phyloP scores from a whole-genome alignment of 768 basidiomycete genomes.

The Russula foetens region DNA sequence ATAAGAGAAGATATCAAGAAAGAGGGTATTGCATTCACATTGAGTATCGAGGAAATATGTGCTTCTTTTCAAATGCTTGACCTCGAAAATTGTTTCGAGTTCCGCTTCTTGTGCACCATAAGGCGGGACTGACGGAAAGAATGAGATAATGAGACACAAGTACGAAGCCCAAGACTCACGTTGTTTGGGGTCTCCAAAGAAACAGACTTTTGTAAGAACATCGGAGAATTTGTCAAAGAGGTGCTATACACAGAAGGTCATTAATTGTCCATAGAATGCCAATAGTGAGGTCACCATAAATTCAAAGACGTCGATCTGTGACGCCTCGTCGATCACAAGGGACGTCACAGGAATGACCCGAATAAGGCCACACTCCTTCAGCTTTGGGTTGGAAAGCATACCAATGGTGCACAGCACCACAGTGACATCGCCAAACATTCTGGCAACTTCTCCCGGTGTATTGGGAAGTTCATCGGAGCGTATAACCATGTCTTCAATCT shows the following conservation, averaged over 20 bases:
- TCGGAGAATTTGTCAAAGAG: slow-evolving; percentile 35
- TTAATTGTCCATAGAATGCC: not conserved
- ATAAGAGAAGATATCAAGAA: not conserved
- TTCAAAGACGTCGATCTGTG: slow-evolving; percentile 41
- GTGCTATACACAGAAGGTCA: slow-evolving; percentile 27
- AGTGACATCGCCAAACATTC: slow-evolving; percentile 25
- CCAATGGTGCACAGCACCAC: slow-evolving; percentile 42
- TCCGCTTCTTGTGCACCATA: slow-evolving; percentile 36
- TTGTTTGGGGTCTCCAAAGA: slow-evolving; percentile 49
- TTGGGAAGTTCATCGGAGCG: slow-evolving; percentile 33
- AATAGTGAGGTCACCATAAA: slow-evolving; percentile 33
- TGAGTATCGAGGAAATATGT: slow-evolving; percentile 40
- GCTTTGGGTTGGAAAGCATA: slow-evolving; percentile 40
- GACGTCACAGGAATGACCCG: slow-evolving; percentile 33
- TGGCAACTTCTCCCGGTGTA: slow-evolving; percentile 20
- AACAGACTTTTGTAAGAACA: slow-evolving; percentile 37
- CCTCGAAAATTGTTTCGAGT: slow-evolving; percentile 40
- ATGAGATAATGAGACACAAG: not conserved
- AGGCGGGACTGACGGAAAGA: slow-evolving; percentile 37
- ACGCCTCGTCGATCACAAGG: slow-evolving; percentile 53
- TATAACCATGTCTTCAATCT: slow-evolving; percentile 31
- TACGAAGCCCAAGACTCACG: slow-evolving; percentile 26
- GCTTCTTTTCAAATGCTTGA: slow-evolving; percentile 31
- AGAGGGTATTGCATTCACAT: slow-evolving; percentile 26
- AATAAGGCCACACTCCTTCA: slow-evolving; percentile 31